Base-by-base conservation (phyloP, 2,329 filamentous ascomycete genomes). In the Lithohypha guttulata region DNA sequence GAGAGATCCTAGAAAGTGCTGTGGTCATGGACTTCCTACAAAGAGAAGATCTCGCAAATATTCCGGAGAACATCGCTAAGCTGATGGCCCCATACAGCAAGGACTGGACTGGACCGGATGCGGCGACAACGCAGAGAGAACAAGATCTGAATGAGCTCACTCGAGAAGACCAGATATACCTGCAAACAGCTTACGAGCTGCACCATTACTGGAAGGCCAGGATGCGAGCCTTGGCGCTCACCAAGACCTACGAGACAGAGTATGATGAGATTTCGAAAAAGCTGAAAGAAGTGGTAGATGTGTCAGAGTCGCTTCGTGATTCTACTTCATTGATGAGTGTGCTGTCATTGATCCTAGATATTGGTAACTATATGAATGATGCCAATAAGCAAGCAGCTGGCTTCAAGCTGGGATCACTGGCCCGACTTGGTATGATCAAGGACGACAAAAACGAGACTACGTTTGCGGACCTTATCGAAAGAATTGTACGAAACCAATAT, bases 361-460 rank as follows among this genome's bases (percentile, higher is more conserved):
- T 98, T 55, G 91, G 91, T 61, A 98, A 98, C 62, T 98, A 94
- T 71, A 98, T 98, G 91, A 98, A 98, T 68, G 91, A 96, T 58
- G 81, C 87, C 40, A 96, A 95, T 65, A 98, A 98, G 66, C 91
- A 96, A 64, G 91, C 91, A 3, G 84, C 81, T 42, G 91, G 91
- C 46, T 98, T 98, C 79, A 98, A 98, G 68, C 76, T 98, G 10
- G 91, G 86, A 56, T 95, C 91, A 4, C 77, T 98, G 34, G 84
- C 84, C 19, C 79, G 91, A 40, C 69, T 98, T 40, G 87, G 82
- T 45, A 96, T 98, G 87, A 84, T 96, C 56, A 98, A 98, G 66
- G 91, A 98, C 57, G 86, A 94, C 67, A 95, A 95, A 72, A 98
- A 98, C 61, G 83, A 96, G 61, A 89, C 85, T 1, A 95, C 86